Evolutionary conservation across 208 protist genomes (phyloP).

Genomic region (Leishmania tarentolae): DNA sequence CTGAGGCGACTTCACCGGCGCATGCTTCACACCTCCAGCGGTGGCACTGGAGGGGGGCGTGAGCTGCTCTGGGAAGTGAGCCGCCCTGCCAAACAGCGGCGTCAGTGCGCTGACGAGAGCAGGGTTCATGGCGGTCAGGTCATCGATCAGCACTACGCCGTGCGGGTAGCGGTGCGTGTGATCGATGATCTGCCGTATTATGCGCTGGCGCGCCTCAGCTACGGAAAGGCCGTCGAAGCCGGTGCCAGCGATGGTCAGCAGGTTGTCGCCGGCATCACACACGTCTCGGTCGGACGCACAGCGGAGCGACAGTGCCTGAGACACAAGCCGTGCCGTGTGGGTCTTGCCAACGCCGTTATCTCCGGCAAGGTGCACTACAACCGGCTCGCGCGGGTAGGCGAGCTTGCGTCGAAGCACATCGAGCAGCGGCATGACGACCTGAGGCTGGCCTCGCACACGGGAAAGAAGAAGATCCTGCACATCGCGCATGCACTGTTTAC

Average conservation of each 20-base stretch:
- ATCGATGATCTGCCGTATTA: slow-evolving; percentile 46
- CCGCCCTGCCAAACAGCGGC: slow-evolving; percentile 71
- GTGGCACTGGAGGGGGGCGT: not conserved
- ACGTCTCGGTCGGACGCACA: slow-evolving; percentile 31
- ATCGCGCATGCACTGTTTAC: slow-evolving; percentile 39
- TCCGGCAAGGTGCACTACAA: slow-evolving; percentile 81
- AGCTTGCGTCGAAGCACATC: slow-evolving; percentile 66
- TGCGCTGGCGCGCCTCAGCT: slow-evolving; percentile 30
- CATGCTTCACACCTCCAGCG: not conserved
- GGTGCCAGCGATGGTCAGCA: slow-evolving; percentile 69
- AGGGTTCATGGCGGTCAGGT: slow-evolving; percentile 65
- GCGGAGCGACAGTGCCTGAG: slow-evolving; percentile 60
- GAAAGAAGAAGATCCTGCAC: slow-evolving; percentile 49
- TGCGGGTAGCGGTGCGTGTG: slow-evolving; percentile 67
- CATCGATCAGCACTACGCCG: slow-evolving; percentile 83
- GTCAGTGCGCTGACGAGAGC: slow-evolving; percentile 51
- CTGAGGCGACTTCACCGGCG: not conserved
- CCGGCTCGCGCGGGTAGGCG: slow-evolving; percentile 48
- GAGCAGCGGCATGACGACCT: slow-evolving; percentile 51
- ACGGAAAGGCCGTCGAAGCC: slow-evolving; percentile 51
- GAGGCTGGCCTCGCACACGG: slow-evolving; percentile 56
- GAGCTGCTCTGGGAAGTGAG: slow-evolving; percentile 71
- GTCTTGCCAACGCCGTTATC: slow-evolving; percentile 89
- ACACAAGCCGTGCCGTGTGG: slow-evolving; percentile 66
- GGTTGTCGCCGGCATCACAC: slow-evolving; percentile 67